A percentile compares a stretch with the other conserved stretches of the same genome.
These are phyloP conservation scores for Diaporthe humulicola DNA, from an alignment of 2,329 filamentous ascomycete species.

Conservation along the genomic window DNA sequence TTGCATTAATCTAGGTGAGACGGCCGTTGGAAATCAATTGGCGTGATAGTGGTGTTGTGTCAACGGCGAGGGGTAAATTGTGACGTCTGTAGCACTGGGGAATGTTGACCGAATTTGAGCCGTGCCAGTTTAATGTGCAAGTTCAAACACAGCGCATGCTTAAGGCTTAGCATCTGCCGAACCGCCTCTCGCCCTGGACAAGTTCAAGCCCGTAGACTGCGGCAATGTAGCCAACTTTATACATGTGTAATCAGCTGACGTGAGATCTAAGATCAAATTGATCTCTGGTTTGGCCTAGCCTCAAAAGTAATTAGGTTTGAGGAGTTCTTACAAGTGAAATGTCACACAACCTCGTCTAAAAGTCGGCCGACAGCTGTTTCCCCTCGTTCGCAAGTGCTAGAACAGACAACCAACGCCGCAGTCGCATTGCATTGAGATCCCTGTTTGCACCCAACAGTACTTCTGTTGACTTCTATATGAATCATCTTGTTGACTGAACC, in stretches of 20 bases:
- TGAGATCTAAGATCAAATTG: not conserved
- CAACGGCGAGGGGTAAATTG: not conserved
- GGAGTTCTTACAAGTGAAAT: not conserved
- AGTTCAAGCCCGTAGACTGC: not conserved
- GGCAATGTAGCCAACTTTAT: not conserved
- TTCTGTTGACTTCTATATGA: not conserved
- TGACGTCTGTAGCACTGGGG: not conserved
- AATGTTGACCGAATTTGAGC: not conserved
- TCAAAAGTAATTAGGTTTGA: too few relatives aligned
- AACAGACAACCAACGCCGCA: not conserved
- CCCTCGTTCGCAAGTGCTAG: not conserved
- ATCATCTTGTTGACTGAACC: not conserved
- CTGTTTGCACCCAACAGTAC: slow-evolving; percentile 3
- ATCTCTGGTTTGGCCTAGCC: not conserved
- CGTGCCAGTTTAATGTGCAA: not conserved
- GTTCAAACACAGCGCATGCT: too few relatives aligned
- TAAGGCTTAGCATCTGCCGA: not conserved
- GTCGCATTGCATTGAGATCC: not conserved
- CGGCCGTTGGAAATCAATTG: not conserved
- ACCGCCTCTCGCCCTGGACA: not conserved
- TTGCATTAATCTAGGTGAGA: too few relatives aligned
- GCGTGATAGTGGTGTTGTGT: not conserved
- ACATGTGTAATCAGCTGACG: not conserved
- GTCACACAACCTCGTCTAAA: not conserved
- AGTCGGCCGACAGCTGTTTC: not conserved